These are phyloP conservation scores for Tuber indicum DNA, from an alignment of 495 filamentous ascomycete species.

Conservation along the genomic window DNA sequence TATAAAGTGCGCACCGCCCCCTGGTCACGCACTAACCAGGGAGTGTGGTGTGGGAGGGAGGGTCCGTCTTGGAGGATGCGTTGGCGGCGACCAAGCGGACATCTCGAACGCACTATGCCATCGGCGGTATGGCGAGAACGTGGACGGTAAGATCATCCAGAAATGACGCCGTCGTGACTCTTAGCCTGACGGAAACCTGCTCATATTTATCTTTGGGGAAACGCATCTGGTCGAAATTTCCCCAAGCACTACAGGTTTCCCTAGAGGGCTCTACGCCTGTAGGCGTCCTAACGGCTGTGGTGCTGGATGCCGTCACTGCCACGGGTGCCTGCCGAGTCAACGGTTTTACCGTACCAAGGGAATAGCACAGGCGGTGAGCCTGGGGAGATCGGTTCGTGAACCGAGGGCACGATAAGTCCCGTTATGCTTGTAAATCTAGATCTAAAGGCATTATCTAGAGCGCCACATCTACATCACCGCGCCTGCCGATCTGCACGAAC, in stretches of 20 bases:
- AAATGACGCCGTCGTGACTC: constrained; percentile 56
- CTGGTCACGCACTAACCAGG: constrained; percentile 43
- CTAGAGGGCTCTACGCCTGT: constrained; percentile 46
- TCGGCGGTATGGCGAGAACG: constrained; percentile 52
- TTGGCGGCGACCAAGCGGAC: constrained; percentile 33
- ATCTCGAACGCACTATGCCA: constrained; percentile 47
- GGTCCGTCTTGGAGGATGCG: constrained; percentile 50
- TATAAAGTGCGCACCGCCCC: constrained; percentile 48
- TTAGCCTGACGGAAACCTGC: constrained; percentile 54
- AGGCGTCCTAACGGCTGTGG: constrained; percentile 29
- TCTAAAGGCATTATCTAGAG: background rate
- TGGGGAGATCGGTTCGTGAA: constrained; percentile 5
- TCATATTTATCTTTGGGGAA: constrained; percentile 46
- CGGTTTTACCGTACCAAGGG: constrained; percentile 6
- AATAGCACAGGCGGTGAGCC: constrained; percentile 25
- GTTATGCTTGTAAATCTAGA: background rate
- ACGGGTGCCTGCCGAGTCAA: constrained; percentile 31
- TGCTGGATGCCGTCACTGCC: constrained; percentile 38
- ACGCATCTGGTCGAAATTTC: too few relatives aligned
- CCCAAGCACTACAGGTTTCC: too few relatives aligned
- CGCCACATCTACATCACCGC: constrained; percentile 21
- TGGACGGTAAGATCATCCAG: constrained; percentile 58
- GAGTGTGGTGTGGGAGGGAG: constrained; percentile 50
- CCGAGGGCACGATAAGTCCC: background rate
- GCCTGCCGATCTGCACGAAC: background rate